Conservation (phyloP, 129 eudicot species). For the sunflower (Helianthus annuus) region DNA sequence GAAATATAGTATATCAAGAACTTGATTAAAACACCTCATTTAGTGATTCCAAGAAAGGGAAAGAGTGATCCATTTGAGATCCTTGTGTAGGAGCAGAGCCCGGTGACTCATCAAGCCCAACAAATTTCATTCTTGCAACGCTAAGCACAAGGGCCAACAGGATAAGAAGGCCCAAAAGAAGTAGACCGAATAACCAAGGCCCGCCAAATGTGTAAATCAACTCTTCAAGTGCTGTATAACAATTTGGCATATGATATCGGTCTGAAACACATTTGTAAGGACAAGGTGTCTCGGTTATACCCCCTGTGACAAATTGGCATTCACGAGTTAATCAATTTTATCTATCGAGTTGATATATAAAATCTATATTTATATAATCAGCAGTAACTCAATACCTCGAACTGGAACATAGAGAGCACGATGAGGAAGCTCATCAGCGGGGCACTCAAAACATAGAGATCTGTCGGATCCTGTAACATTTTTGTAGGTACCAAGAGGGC, state of each 20-base stretch:
- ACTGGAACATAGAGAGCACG: slow-evolving; percentile 69
- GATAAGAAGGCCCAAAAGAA: slow-evolving; percentile 79
- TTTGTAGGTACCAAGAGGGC: slow-evolving; percentile 92
- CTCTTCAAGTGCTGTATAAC: slow-evolving; percentile 94
- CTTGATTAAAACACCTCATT: slow-evolving; percentile 63
- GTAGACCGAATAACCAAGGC: slow-evolving; percentile 84
- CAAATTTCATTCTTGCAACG: slow-evolving; percentile 91
- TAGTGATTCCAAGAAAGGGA: slow-evolving; percentile 93
- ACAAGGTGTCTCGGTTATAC: slow-evolving; percentile 79
- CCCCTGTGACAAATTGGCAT: slow-evolving; percentile 56
- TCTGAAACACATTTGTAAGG: slow-evolving; percentile 87
- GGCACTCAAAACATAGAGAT: slow-evolving; percentile 71
- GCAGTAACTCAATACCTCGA: slow-evolving; percentile 63
- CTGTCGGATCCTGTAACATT: slow-evolving; percentile 83
- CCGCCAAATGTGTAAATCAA: slow-evolving; percentile 93
- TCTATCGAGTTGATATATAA: not conserved
- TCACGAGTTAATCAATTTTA: not conserved
- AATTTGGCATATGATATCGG: slow-evolving; percentile 91
- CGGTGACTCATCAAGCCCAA: slow-evolving; percentile 80
- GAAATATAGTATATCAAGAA: not conserved
- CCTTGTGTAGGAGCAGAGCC: slow-evolving; percentile 92
- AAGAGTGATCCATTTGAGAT: slow-evolving; percentile 94
- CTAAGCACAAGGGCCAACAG: slow-evolving; percentile 87
- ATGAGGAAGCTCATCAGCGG: slow-evolving; percentile 77
- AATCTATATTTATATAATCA: not conserved